Base-by-base conservation (phyloP, 768 basidiomycete genomes). In the Boletus sp. region DNA sequence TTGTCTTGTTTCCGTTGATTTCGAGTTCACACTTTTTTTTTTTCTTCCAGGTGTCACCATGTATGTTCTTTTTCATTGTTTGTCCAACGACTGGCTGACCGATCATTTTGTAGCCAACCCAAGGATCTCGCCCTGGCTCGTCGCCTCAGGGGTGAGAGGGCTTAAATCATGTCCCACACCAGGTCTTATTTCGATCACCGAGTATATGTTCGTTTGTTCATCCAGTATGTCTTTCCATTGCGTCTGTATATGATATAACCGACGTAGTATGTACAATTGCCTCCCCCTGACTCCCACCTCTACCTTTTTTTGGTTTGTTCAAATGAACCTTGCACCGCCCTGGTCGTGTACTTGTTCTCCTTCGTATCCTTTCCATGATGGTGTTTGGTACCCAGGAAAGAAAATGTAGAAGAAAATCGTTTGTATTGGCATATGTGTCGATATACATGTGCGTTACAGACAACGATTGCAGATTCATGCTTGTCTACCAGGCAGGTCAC, bases 91-190 rank as follows among this genome's bases (percentile, higher is more conserved):
- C 2, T 25, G 3, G 42, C 33, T 65, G 61, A 71, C 70, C 64
- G 21, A 59, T 34, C 27, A 8, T 23, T 55, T 50, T 59, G 57
- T 64, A 87, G 83, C 66, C 88, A 90, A 81, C 90, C 90, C 64
- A 93, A 93, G 79, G 90, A 93, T 71, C 87, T 93, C 47, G 89
- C 90, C 37, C 80, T 93, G 55, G 90, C 90, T 57, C 81, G 90
- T 64, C 88, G 90, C 70, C 84, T 93, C 72, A 83, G 90, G 56
- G 90, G 90, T 66, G 90, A 91, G 77, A 82, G 90, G 68, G 84
- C 88, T 65, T 90, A 80, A 83, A 49, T 53, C 32, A 27, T 43
- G 37, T 45, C 33, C 15, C 7, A 7, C 25, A 1, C 47, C 51
- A 21, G 35, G 30, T 39, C 23, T 50, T 21, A 9, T 51, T 55